A percentile compares a stretch with the other conserved stretches of the same genome.
Evolutionary conservation across 768 basidiomycete species (phyloP).

Genomic region (Mycena galericulata): DNA sequence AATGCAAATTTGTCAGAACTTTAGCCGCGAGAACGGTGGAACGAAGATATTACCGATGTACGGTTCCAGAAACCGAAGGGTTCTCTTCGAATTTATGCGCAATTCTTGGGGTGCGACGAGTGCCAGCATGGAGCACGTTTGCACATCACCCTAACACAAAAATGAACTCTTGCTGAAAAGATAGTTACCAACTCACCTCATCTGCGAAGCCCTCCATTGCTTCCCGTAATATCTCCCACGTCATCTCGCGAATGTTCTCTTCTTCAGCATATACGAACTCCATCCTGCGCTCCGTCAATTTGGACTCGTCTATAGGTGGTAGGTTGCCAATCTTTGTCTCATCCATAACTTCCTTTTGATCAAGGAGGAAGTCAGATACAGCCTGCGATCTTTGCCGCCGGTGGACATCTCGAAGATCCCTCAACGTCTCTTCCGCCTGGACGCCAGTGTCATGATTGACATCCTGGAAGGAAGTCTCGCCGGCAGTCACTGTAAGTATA

Average conservation of each 20-base stretch:
- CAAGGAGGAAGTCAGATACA: conserved; percentile 44
- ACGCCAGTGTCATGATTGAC: conserved; percentile 33
- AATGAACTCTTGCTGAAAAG: conserved; percentile 4
- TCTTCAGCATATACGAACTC: conserved; percentile 65
- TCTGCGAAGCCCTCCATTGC: conserved; percentile 73
- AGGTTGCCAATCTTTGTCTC: conserved; percentile 12
- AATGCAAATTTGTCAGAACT: neutral
- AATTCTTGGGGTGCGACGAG: conserved; percentile 73
- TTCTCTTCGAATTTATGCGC: conserved; percentile 55
- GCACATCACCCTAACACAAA: conserved; percentile 74
- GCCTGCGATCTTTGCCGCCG: conserved; percentile 46
- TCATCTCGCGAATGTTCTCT: conserved; percentile 60
- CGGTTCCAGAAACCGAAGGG: conserved; percentile 69
- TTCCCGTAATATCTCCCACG: conserved; percentile 67
- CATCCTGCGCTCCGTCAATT: conserved; percentile 52
- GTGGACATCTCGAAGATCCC: conserved; percentile 43
- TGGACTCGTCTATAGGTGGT: conserved; percentile 20
- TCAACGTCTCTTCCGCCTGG: conserved; percentile 44
- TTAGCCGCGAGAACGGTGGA: neutral
- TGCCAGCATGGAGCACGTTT: conserved; percentile 81
- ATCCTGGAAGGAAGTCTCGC: conserved; percentile 56
- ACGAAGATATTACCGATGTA: conserved; percentile 71
- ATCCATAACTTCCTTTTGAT: conserved; percentile 37
- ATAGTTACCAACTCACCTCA: conserved; percentile 53
- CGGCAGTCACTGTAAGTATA: conserved; percentile 76